Conservation (phyloP, 2,329 filamentous ascomycete genomes). For the Phoma sp. region DNA sequence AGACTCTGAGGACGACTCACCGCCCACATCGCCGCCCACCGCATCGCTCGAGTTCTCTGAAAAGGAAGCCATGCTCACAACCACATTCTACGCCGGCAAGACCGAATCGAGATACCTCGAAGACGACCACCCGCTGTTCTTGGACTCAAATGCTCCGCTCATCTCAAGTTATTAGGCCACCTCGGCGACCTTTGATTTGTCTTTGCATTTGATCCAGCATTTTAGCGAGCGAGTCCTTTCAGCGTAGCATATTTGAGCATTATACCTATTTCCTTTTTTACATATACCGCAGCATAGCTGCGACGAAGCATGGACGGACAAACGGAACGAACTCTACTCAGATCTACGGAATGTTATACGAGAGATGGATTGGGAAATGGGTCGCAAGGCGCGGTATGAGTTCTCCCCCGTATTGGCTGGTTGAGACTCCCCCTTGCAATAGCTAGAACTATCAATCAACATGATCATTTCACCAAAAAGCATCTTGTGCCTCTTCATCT, state of each 20-base stretch:
- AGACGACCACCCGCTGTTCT: constrained; percentile 50
- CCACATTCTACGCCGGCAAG: constrained; percentile 53
- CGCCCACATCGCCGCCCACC: constrained; percentile 56
- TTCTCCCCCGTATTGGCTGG: constrained; percentile 31
- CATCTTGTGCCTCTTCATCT: constrained; percentile 10
- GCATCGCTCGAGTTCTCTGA: constrained; percentile 55
- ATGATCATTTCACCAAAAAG: constrained; percentile 25
- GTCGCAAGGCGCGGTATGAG: constrained; percentile 26
- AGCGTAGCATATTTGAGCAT: constrained; percentile 42
- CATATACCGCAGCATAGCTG: constrained; percentile 23
- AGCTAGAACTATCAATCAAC: constrained; percentile 33
- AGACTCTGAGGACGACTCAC: constrained; percentile 58
- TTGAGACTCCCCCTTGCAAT: constrained; percentile 35
- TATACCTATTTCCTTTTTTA: constrained; percentile 37
- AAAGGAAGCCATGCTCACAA: constrained; percentile 57
- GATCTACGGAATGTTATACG: constrained; percentile 14
- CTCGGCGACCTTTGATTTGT: constrained; percentile 42
- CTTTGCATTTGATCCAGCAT: constrained; percentile 42
- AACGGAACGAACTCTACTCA: constrained; percentile 19
- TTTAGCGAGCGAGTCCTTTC: constrained; percentile 48
- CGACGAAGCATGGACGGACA: constrained; percentile 12
- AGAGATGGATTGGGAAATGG: constrained; percentile 14
- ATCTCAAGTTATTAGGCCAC: constrained; percentile 50
- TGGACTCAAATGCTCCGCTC: constrained; percentile 51
- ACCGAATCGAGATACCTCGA: constrained; percentile 47